Percentiles rank a stretch among this genome's conserved stretches.
phyloP scores from a whole-genome alignment of 148 eudicot species.

The Cornus suecica region DNA sequence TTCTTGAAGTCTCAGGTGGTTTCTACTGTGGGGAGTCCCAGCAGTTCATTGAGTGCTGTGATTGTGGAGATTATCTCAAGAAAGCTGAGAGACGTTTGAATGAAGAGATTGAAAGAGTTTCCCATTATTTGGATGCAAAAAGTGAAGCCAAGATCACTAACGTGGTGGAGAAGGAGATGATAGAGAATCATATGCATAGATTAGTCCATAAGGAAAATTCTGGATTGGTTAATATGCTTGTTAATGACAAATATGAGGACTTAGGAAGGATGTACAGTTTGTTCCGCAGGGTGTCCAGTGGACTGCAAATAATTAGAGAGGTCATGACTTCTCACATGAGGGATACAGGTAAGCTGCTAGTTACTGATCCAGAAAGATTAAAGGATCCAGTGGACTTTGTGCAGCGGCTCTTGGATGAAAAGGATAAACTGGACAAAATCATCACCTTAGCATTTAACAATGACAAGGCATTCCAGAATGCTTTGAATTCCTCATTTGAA shows the following conservation, averaged over 20 bases:
- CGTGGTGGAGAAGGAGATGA: conserved; percentile 71
- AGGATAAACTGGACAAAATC: conserved; percentile 64
- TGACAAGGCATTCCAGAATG: conserved; percentile 70
- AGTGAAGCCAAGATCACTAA: conserved; percentile 58
- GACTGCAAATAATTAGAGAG: conserved; percentile 52
- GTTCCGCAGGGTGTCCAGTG: conserved; percentile 53
- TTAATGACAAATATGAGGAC: conserved; percentile 65
- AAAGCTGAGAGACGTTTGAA: conserved; percentile 67
- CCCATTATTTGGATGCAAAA: conserved; percentile 59
- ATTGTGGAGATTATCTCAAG: conserved; percentile 67
- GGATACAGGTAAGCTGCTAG: conserved; percentile 65
- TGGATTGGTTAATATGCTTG: conserved; percentile 64
- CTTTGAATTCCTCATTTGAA: conserved; percentile 73
- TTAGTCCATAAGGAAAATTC: conserved; percentile 76
- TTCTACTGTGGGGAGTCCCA: conserved; percentile 68
- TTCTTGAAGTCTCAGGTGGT: conserved; percentile 63
- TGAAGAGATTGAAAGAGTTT: conserved; percentile 78
- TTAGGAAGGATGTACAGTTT: conserved; percentile 60
- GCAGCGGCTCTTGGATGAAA: conserved; percentile 66
- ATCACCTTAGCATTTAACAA: conserved; percentile 54
- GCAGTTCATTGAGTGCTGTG: conserved; percentile 61
- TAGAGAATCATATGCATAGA: conserved; percentile 64
- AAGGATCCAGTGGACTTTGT: conserved; percentile 79
- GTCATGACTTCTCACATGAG: conserved; percentile 67
- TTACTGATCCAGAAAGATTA: conserved; percentile 68